These are phyloP conservation scores for Ganoderma sp. DNA, from an alignment of 1,284 basidiomycete species.

Conservation along the genomic window DNA sequence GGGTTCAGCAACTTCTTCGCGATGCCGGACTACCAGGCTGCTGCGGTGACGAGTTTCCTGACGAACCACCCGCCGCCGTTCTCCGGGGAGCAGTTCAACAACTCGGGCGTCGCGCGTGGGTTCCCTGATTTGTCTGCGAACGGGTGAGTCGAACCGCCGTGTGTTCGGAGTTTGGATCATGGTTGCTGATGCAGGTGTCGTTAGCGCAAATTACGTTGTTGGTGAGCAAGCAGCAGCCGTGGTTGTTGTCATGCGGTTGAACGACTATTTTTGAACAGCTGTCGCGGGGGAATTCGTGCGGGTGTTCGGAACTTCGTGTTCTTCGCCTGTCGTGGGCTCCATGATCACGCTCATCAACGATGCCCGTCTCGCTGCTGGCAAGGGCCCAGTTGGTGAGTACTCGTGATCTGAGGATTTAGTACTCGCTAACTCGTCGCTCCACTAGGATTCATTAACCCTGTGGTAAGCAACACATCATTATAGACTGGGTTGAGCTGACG, in stretches of 20 bases:
- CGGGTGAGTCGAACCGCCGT: constrained; percentile 37
- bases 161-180: too few species aligned
- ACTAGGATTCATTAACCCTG: constrained; percentile 43
- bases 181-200: constrained; percentile 16
- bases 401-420: not conserved
- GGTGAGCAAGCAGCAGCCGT: constrained; percentile 34
- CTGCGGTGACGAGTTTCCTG: constrained; percentile 43
- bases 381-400: constrained; percentile 42
- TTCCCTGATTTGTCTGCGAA: constrained; percentile 54
- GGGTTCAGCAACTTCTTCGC: constrained; percentile 56
- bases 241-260: not conserved
- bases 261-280: constrained; percentile 7
- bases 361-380: constrained; percentile 44
- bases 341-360: constrained; percentile 54
- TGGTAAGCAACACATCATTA: constrained; percentile 36
- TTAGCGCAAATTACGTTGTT: constrained; percentile 53
- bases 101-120: constrained; percentile 49
- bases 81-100: constrained; percentile 51
- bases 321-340: constrained; percentile 46
- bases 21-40: constrained; percentile 47
- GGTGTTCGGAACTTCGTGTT: constrained; percentile 44
- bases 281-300: constrained; percentile 39
- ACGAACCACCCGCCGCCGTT: constrained; percentile 49
- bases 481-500: not conserved
- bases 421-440: not conserved